A percentile compares a stretch with the other conserved stretches of the same genome.
Conservation (phyloP, 352 stramenopile genomes). For the Discostella stelligera region DNA sequence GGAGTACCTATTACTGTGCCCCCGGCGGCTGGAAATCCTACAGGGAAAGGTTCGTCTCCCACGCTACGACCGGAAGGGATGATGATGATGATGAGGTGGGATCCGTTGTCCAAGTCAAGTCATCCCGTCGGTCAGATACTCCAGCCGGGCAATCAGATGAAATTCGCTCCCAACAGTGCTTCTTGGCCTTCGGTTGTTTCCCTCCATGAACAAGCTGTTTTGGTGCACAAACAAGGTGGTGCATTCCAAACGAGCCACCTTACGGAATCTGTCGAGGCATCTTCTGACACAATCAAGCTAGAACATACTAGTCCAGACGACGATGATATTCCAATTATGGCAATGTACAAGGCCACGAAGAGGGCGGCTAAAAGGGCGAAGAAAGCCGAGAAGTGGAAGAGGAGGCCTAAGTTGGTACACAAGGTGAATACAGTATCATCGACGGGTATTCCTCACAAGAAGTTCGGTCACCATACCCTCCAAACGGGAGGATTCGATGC, state of each 20-base stretch:
- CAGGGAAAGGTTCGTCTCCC: not conserved
- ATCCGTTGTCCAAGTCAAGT: not conserved
- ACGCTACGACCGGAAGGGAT: not conserved
- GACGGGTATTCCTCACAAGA: not conserved
- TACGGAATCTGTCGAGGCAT: not conserved
- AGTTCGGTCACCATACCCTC: conserved; percentile 11
- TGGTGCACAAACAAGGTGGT: not conserved
- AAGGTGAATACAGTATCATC: conserved; percentile 1
- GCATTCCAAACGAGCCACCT: not conserved
- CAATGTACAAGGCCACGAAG: conserved; percentile 14
- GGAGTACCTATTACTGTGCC: not conserved
- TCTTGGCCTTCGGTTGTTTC: not conserved
- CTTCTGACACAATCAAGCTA: not conserved
- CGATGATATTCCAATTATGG: conserved; percentile 8
- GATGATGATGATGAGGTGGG: not conserved
- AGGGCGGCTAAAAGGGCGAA: conserved; percentile 4
- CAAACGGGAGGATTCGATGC: conserved; percentile 7
- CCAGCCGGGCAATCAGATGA: not conserved
- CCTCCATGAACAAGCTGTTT: not conserved
- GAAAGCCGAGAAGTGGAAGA: conserved; percentile 14
- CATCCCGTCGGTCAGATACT: too few species aligned
- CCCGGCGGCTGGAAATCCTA: not conserved
- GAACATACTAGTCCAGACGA: not conserved
- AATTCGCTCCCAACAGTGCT: not conserved
- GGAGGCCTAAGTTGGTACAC: conserved; percentile 11